Base-by-base conservation (phyloP, 2,329 filamentous ascomycete species). In the Aspergillus eucalypticola region DNA sequence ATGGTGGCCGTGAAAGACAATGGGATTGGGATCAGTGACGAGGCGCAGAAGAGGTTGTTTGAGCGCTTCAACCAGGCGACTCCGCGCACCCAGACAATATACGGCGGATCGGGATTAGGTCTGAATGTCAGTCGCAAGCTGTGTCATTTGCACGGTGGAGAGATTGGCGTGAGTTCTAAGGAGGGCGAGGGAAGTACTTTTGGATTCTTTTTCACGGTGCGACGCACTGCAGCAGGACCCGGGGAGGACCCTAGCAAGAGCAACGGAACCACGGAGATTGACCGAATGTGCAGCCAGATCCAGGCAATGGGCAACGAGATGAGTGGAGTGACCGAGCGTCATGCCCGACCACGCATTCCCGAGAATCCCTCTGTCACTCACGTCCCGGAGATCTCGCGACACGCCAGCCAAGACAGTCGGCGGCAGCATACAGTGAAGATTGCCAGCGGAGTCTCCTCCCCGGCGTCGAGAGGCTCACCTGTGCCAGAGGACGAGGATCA, bases 131-230 rank as follows among this genome's bases (percentile, higher is more conserved):
- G 88, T 39, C 84, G 90, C 23, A 86, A 90, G 57, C 81, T 95
- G n/a, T 91, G 90, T 0, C 90, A 94, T 71, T 79, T 94, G 10
- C 90, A 93, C 71, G 90, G 90, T 19, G 91, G 91, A 3, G 87
- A 90, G 61, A 92, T 95, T 50, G 90, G 90, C 2, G 88, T 94
- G 0, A 80, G 81, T 15, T 84, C 82, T 4, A 80, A 83, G 64
- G 77, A 82, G 48, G 83, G 82, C 2, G 78, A 81, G 49, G 84
- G 84, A 15, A 84, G 82, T 65, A 85, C 82, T 0, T 86, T 86
- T 65, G 83, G 82, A 1, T 86, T 86, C 68, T 86, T 85, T 64
- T 79, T 86, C 68, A 81, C 79, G 42, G 83, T 82, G 10, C 68
- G 71, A 10, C 62, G 66, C 29, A 57, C 59, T n/a, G 32, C 49